Evolutionary conservation across 768 basidiomycete genomes (phyloP), one percentile per base, ranked within the genome.

Genomic region (Agrocybe praecox): DNA sequence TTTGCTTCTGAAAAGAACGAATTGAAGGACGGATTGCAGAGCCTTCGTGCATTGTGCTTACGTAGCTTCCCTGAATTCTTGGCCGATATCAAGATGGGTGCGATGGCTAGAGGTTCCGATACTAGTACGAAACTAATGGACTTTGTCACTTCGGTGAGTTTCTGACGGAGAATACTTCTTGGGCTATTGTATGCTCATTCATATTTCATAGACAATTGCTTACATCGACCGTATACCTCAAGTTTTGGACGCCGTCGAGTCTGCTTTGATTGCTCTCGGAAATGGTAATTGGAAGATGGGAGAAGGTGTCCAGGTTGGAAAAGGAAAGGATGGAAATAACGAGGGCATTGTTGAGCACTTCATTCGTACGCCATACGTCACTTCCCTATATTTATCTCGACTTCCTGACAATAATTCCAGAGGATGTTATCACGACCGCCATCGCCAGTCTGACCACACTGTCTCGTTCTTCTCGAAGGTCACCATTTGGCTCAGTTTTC

Each of bases 251-350:
- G 90, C 89, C 1, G 89, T 87, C 10, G 81, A 81, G 1, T 76
- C 88, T 1, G 85, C 87, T 0, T 73, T 94, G 34, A 67, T 84
- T 40, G 82, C 85, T 2, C 80, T 94, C 0, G 92, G 92, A 0
- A 92, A 94, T 57, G 92, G 92, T 10, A 94, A 94, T 61, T 94
- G 92, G 92, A 90, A 85, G 71, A 94, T 94, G 92, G 92, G 92
- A 4, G 90, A 91, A 58, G 91, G 90, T 6, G 79, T 90, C 19
- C 79, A 80, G 62, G 84, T 88, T 6, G 82, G 81, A 10, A 60
- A 57, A 52, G 63, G 61, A 0, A 58, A 74, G 4, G 87, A 85
- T 26, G 77, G 76, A 10, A 86, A 86, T 53, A 85, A 88, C 63
- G 73, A 71, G 36, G 72, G 79, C 17, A 76, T 94, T 11, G 72